Percentiles rank a stretch among this genome's conserved stretches.
Conservation (phyloP, 768 basidiomycete genomes). For the Lactarius deliciosus region DNA sequence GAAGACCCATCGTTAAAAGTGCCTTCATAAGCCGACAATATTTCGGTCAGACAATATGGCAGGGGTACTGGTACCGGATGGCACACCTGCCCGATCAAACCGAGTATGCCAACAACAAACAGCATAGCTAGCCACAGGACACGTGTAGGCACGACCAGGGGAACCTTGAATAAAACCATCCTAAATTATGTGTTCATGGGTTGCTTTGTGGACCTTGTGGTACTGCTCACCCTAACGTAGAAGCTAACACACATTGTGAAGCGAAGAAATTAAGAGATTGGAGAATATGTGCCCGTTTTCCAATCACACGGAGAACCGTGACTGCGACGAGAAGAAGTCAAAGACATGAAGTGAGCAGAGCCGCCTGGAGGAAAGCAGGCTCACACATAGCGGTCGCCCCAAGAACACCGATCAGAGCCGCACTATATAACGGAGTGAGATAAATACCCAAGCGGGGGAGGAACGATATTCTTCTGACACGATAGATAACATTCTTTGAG, state of each 20-base stretch:
- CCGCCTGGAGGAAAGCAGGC: constrained; percentile 31
- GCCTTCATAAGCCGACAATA: constrained; percentile 37
- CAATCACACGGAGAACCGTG: constrained; percentile 62
- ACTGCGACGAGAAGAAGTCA: constrained; percentile 36
- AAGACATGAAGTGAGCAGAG: not conserved
- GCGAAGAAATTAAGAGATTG: constrained; percentile 73
- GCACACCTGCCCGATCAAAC: constrained; percentile 46
- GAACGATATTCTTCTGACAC: constrained; percentile 39
- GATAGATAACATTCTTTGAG: constrained; percentile 57
- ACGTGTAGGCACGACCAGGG: constrained; percentile 46
- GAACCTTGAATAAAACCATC: constrained; percentile 44
- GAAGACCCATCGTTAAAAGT: constrained; percentile 60
- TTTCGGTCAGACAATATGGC: not conserved
- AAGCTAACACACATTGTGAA: constrained; percentile 48
- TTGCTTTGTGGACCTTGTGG: no score
- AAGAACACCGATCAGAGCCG: constrained; percentile 62
- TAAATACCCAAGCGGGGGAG: not conserved
- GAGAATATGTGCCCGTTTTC: constrained; percentile 70
- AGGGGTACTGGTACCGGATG: no score
- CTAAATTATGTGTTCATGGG: constrained; percentile 32
- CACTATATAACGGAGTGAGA: constrained; percentile 38
- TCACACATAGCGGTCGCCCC: constrained; percentile 68
- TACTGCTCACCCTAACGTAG: constrained; percentile 34
- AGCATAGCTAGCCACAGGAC: constrained; percentile 48
- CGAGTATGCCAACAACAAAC: constrained; percentile 48